Base-by-base conservation (phyloP, 2,329 filamentous ascomycete species). In the Daldinia sp. region DNA sequence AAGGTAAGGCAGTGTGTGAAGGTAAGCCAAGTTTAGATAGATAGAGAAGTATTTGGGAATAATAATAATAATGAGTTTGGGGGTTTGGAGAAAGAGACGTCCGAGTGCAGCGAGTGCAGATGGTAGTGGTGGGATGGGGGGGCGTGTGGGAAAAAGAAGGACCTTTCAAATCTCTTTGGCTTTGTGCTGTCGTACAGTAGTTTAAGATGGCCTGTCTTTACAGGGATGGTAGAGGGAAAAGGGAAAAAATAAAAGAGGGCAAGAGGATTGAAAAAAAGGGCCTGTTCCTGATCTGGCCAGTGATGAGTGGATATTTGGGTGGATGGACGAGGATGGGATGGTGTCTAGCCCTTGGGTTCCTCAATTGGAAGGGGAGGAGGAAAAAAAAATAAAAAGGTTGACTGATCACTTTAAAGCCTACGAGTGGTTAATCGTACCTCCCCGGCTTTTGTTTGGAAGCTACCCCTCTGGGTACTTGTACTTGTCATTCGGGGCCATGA, bases 281-380 rank as follows among this genome's bases (percentile, higher is more conserved):
- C 69, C 67, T 72, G 69, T 70, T 68, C 69, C 69, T 72, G 67
- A 71, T 70, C 64, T 70, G 67, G 69, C 69, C 67, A 66, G 67
- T 70, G 26, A 62, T 65, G 63, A 57, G 57, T 64, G 60, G 57
- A 56, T 39, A 39, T 61, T 48, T 30, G 46, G 54, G 48, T 59
- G 63, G 57, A 35, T 53, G 39, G 44, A 37, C 51, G 57, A 65
- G 61, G 60, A 60, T 65, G 30, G 46, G 68, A 68, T 64, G 68
- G 60, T 68, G 66, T 71, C 66, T 71, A 65, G 55, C 62, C 65
- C 59, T 68, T 65, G 44, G 44, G 39, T 60, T 63, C 60, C 62
- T 66, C 63, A 48, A 67, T 65, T 62, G 53, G 66, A 54, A 67
- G 68, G 53, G 57, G 18, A 39, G 37, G 33, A 48, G 20, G 23